Percentiles rank a stretch among this genome's conserved stretches.
Conservation (phyloP, 169 alveolate species). For the Haemoproteus tartakovskyi region DNA sequence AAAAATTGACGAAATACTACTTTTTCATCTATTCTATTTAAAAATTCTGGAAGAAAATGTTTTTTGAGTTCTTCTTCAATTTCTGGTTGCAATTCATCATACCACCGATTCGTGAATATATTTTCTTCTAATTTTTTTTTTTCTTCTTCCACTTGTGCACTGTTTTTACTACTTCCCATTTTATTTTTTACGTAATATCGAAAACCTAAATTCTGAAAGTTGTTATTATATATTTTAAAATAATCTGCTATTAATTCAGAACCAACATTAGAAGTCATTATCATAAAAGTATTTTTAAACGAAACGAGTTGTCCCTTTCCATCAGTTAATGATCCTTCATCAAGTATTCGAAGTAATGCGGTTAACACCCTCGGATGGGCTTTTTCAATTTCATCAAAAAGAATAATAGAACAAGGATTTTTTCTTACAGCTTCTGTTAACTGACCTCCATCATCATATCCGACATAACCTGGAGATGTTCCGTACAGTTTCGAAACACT, state of each 20-base stretch:
- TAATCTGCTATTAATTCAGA: slow-evolving; percentile 71
- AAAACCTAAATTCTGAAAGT: slow-evolving; percentile 44
- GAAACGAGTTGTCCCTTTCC: slow-evolving; percentile 83
- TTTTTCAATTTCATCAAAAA: slow-evolving; percentile 88
- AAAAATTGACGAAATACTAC: slow-evolving; percentile 73
- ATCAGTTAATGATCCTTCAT: slow-evolving; percentile 86
- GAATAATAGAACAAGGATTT: slow-evolving; percentile 82
- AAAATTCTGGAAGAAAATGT: slow-evolving; percentile 75
- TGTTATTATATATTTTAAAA: slow-evolving; percentile 49
- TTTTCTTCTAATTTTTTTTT: slow-evolving; percentile 37
- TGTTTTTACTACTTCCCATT: background rate
- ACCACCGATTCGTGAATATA: slow-evolving; percentile 44
- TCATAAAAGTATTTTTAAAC: slow-evolving; percentile 82
- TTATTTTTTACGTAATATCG: slow-evolving; percentile 8
- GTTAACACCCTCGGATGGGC: slow-evolving; percentile 86
- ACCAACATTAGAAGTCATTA: slow-evolving; percentile 87
- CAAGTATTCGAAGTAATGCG: slow-evolving; percentile 78
- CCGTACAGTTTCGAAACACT: slow-evolving; percentile 86
- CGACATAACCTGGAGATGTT: slow-evolving; percentile 91
- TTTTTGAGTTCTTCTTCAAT: slow-evolving; percentile 66
- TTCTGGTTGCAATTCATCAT: slow-evolving; percentile 63
- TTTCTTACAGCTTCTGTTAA: slow-evolving; percentile 81
- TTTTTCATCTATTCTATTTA: slow-evolving; percentile 78
- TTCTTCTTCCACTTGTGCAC: background rate
- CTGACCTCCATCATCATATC: slow-evolving; percentile 89